Base-by-base conservation (phyloP, 2,329 filamentous ascomycete species). In the Aureobasidium sp. region DNA sequence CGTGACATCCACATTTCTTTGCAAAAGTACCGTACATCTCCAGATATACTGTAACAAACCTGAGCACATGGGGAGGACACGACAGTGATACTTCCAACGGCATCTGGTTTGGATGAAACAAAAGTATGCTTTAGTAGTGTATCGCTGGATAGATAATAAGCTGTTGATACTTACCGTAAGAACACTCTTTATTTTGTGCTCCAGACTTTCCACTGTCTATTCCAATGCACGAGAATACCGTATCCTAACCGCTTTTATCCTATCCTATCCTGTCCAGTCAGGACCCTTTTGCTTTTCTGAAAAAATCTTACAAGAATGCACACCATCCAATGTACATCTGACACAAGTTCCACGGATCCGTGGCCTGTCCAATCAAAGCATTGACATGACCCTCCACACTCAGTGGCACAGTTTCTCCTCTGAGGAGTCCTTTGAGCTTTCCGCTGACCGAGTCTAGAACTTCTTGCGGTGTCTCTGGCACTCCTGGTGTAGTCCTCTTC, bases 241-340 rank as follows among this genome's bases (percentile, higher is more conserved):
- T 1, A 20, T 20, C 20, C 34, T 37, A 6, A 37, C 13, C 48
- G 8, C 27, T 46, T 27, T 32, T 32, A 15, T 3, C 5, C 20
- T 44, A 15, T 3, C 4, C 20, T 44, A 15, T 34, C 39, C 8
- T 15, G 8, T 5, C 15, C 37, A 34, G 8, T 9, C 37, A 9
- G 12, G 2, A 56, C 37, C 44, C 52, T 15, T 41, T n/a, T 26
- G 20, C 20, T 12, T 26, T 7, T 32, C 3, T n/a, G 6, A 17
- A 26, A 17, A 32, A 3, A 20, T 9, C 13, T 15, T 59, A 59
- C 44, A 87, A 84, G 69, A 87, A 88, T 13, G 85, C 80, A 77
- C 85, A 87, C 93, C 93, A 97, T 24, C 94, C 94, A 76, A 97
- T 96, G 75, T 97, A 99, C 95, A 99, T 99, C 43, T 86, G 85